These are phyloP conservation scores for Marasmius sp. DNA, from an alignment of 1,284 basidiomycete species.

Conservation along the genomic window DNA sequence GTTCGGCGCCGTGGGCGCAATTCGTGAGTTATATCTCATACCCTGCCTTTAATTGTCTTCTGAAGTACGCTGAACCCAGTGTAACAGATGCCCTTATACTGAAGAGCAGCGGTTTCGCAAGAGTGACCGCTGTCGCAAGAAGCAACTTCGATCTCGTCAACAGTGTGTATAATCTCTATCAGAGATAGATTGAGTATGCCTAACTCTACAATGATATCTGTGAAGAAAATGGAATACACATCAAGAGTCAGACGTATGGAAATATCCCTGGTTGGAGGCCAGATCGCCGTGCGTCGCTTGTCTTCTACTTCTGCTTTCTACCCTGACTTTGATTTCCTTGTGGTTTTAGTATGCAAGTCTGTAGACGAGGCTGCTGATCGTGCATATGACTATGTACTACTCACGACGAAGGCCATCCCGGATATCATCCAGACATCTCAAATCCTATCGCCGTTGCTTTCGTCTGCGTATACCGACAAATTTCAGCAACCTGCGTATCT, in stretches of 20 bases:
- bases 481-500: constrained; percentile 61
- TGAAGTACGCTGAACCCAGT: background rate
- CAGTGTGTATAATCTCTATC: background rate
- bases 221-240: constrained; percentile 15
- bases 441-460: constrained; percentile 60
- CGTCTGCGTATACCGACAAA: constrained; percentile 44
- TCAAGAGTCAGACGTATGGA: constrained; percentile 16
- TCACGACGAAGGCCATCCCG: constrained; percentile 42
- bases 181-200: background rate
- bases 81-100: constrained; percentile 12
- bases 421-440: constrained; percentile 60
- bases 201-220: background rate
- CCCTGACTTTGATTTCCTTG: background rate
- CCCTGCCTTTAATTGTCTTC: background rate
- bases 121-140: constrained; percentile 20
- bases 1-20: constrained; percentile 18
- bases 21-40: constrained; percentile 11
- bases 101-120: constrained; percentile 11
- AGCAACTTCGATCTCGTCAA: constrained; percentile 17
- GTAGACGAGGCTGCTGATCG: constrained; percentile 15
- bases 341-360: constrained; percentile 10
- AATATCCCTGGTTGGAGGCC: constrained; percentile 16
- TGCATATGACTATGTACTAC: constrained; percentile 13
- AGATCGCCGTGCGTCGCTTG: constrained; percentile 12
- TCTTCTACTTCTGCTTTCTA: background rate